Percentiles rank a stretch among this genome's conserved stretches.
Conservation (phyloP, 805 yeast genomes). For the Aciculoconidium aculeatum region DNA sequence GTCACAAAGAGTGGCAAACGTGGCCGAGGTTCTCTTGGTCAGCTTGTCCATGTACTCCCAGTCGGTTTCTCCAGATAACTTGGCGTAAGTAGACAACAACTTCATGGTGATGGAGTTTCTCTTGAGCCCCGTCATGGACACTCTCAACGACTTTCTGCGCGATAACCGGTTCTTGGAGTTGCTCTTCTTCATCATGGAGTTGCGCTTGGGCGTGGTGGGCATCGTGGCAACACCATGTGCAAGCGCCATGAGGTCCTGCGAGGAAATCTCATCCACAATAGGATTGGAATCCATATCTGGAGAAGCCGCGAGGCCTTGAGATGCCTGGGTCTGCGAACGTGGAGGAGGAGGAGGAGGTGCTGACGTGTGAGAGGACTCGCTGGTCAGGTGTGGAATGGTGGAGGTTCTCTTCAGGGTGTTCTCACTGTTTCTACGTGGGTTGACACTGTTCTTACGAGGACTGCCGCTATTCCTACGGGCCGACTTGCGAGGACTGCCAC, state of each 20-base stretch:
- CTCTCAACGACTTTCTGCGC: conserved; percentile 32
- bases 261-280: conserved; percentile 15
- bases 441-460: no score
- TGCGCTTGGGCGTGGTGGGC: conserved; percentile 19
- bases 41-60: conserved; percentile 69
- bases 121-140: conserved; percentile 42
- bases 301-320: conserved; percentile 5
- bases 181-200: conserved; percentile 20
- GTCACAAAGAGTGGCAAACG: conserved; percentile 74
- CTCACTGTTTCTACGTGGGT: no score
- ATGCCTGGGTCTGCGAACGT: conserved; percentile 2
- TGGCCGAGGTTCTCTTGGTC: conserved; percentile 70
- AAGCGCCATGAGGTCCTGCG: conserved; percentile 19
- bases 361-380: neutral
- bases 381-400: no score
- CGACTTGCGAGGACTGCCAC: no score
- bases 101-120: conserved; percentile 71
- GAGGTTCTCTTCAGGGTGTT: no score
- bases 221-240: conserved; percentile 17
- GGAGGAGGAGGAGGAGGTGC: conserved; percentile 9
- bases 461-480: no score
- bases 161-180: conserved; percentile 26
- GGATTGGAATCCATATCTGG: conserved; percentile 11
- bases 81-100: conserved; percentile 67
- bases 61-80: conserved; percentile 55